Evolutionary conservation across 2,329 filamentous ascomycete species (phyloP).

Genomic region (Fusarium subtropicale): DNA sequence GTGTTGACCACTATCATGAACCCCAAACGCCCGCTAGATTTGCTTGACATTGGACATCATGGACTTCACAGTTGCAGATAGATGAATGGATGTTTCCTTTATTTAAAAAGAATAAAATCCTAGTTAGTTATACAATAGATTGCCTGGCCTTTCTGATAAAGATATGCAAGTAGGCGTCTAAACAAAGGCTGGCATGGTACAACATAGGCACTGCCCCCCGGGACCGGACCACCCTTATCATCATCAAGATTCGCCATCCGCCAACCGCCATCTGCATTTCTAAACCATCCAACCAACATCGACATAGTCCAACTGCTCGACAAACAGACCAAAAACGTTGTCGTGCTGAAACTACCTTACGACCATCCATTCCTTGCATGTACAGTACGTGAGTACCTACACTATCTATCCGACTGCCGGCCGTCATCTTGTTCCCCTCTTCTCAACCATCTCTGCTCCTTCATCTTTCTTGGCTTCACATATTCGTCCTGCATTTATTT

Average conservation of each 20-base stretch:
- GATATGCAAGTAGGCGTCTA: conserved; percentile 10
- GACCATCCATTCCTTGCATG: conserved; percentile 14
- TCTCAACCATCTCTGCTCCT: conserved; percentile 11
- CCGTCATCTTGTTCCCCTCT: conserved; percentile 36
- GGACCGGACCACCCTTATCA: conserved; percentile 38
- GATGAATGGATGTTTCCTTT: neutral
- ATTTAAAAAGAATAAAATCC: neutral
- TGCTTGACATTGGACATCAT: conserved; percentile 12
- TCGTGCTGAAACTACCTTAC: conserved; percentile 22
- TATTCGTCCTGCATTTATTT: conserved; percentile 21
- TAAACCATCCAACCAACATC: conserved; percentile 30
- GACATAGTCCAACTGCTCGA: neutral
- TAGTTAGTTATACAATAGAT: neutral
- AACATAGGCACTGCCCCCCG: conserved; percentile 3
- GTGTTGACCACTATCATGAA: conserved; percentile 38
- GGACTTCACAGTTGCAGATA: neutral
- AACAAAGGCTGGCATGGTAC: conserved; percentile 20
- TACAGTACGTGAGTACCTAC: neutral
- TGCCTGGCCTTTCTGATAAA: neutral
- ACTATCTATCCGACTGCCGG: conserved; percentile 30
- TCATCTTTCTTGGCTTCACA: conserved; percentile 19
- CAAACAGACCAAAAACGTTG: conserved; percentile 21
- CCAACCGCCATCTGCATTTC: conserved; percentile 29
- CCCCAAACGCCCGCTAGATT: conserved; percentile 19
- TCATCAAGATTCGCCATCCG: conserved; percentile 44